Conservation (phyloP, 805 yeast species). For the Monosporozyma solicola region DNA sequence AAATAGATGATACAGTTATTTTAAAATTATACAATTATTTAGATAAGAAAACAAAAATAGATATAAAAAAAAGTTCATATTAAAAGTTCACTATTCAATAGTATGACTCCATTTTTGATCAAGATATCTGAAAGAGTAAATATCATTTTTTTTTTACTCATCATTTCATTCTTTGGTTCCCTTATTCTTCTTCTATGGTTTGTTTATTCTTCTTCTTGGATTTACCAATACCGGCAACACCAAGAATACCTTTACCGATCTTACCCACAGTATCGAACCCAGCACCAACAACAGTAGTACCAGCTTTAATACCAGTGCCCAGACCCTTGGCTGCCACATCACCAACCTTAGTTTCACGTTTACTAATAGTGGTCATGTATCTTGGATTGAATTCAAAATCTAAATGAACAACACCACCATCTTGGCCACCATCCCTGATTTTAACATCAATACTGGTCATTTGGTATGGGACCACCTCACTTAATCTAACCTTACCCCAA, state of each 20-base stretch:
- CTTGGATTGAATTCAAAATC: conserved; percentile 60
- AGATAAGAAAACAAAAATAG: background rate
- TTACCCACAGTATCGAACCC: conserved; percentile 35
- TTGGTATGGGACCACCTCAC: conserved; percentile 41
- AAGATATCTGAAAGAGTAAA: no score
- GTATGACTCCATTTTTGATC: background rate
- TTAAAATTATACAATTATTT: background rate
- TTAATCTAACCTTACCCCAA: conserved; percentile 45
- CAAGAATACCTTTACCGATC: conserved; percentile 14
- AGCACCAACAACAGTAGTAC: conserved; percentile 36
- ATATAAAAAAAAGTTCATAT: background rate
- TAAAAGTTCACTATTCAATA: background rate
- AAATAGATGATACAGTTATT: background rate
- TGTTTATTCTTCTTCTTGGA: conserved; percentile 1
- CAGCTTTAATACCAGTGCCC: conserved; percentile 38
- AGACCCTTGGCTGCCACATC: conserved; percentile 44
- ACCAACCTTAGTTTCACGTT: conserved; percentile 34
- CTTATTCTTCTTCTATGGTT: background rate
- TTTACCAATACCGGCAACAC: conserved; percentile 6
- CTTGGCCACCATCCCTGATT: conserved; percentile 31
- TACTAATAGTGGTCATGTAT: conserved; percentile 43
- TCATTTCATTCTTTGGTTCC: background rate
- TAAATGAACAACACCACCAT: conserved; percentile 54
- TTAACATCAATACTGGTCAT: conserved; percentile 45
- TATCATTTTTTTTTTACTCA: background rate